Evolutionary conservation across 1,139 yeast genomes (phyloP), one percentile per base, ranked within the genome.

Genomic region (Debaryomyces psychrophilus): DNA sequence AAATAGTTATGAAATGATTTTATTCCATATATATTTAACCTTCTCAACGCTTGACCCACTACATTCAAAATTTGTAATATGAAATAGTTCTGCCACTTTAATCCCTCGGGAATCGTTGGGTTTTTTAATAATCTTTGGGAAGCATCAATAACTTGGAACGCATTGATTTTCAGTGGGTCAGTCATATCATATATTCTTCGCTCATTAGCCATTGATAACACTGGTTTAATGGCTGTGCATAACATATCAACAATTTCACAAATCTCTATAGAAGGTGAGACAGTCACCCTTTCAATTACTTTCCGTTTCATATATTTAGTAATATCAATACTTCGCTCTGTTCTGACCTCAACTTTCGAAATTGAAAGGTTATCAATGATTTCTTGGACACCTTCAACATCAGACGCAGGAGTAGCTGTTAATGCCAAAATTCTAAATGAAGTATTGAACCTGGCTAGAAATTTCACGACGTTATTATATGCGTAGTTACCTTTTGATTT

Each of bases 341-440:
- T 88, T 50, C 98, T 71, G 17, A 92, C 82, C 62, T 92, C 98
- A 34, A 92, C 83, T 46, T 77, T 78, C 0, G 97, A 85, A 2
- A 95, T 87, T 41, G 68, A 68, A 49, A 95, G 67, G 56, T 89
- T 89, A 46, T 81, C 77, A 1, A 93, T 83, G 29, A 93, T 85
- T 44, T 82, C 86, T 62, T 95, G 98, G 0, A 95, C 95, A 1
- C 95, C 90, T 49, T 88, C 96, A 1, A 90, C 79, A 47, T 87
- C 86, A 0, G 95, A 75, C 0, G 96, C 92, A 0, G 99, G 99
- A 0, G 99, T 95, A 0, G 99, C 99, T 0, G 99, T 90, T 50
- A 95, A 71, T 0, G 97, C 98, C 43, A 93, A 65, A 0, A 90
- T 73, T 40, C 99, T 71, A 55, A 82, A 87, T 1, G 90, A 82